Evolutionary conservation across 768 basidiomycete species (phyloP), one percentile per base, ranked within the genome.

Genomic region (Leccinum uliginosum): DNA sequence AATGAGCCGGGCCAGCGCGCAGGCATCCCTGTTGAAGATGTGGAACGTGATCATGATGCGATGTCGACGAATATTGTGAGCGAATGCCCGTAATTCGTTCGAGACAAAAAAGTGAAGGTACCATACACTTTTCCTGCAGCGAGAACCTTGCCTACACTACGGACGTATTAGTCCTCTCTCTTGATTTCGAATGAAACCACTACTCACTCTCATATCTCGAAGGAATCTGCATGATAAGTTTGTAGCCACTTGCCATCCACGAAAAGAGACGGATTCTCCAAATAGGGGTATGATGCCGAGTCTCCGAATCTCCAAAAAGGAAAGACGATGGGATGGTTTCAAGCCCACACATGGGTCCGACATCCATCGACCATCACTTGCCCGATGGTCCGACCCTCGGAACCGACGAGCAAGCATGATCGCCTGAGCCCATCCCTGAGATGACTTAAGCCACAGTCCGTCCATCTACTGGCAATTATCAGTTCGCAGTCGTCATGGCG

Each of bases 181-280:
- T n/a, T 30, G 10, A 15, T 29, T 27, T 43, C 4, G 7, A 26
- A 27, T 3, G 15, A 19, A 47, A 57, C 17, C 3, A 1, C 15
- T 12, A 68, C 75, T 65, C 60, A 79, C 78, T 80, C 75, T 80
- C 81, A 84, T n/a, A 78, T 77, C 43, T 72, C 71, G 1, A 83
- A 71, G 0, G 83, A 80, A 43, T 76, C 79, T 4, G 75, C 71
- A 30, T 65, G 68, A 35, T 75, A 73, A 12, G 66, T 62, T 50
- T 69, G 69, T 23, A 80, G 60, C 81, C 80, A 83, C 50, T 71
- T 64, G 12, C 82, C 80, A 50, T 72, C 56, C 3, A 73, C 71
- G 60, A 82, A 83, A 48, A 80, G 73, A 32, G 79, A 72, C 17
- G 77, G 46, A 51, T 81, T 82, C 77, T 8, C 78, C 80, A 50